Evolutionary conservation across 306 rosid genomes (phyloP), one percentile per base, ranked within the genome.

Genomic region (Prinsepia uniflora): DNA sequence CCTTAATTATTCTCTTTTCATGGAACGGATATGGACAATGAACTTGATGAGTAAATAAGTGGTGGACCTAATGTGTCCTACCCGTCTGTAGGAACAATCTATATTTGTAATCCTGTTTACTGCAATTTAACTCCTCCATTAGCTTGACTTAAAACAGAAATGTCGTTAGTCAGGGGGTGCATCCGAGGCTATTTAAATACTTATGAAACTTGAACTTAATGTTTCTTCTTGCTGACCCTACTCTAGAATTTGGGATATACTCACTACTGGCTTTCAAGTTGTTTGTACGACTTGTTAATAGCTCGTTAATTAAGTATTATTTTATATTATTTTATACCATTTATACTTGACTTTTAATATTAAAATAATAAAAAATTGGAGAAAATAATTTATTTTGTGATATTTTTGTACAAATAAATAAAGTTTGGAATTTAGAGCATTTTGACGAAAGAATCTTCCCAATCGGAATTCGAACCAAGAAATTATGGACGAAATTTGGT

Each of bases 21-120:
- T 79, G 76, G 68, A 75, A 83, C 78, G 18, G 72, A 73, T 75
- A 72, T 85, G 77, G 82, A 81, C 80, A 77, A 82, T 73, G 87
- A 82, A 77, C 86, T 75, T 75, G 80, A 79, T 81, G 84, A 81
- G 75, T 66, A 77, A 70, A 76, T 83, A 65, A 82, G 62, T 79
- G 92, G 82, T 71, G 96, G 87, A 79, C 82, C 68, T 56, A 14
- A 79, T 86, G 81, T 71, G 88, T 84, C 83, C 80, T 58, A 56
- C 81, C 89, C 70, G 78, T 75, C 74, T 82, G 79, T 81, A 81
- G 90, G 89, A 86, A 86, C 88, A 34, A 76, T 87, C 81, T 88
- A 74, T 83, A 79, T 85, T 75, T 84, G 80, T 84, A 80, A 83
- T 81, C 74, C 76, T 53, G 70, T 75, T 78, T 72, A 66, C 84